These are phyloP conservation scores for Epichloe aotearoae DNA, from an alignment of 2,329 filamentous ascomycete species.

Conservation along the genomic window DNA sequence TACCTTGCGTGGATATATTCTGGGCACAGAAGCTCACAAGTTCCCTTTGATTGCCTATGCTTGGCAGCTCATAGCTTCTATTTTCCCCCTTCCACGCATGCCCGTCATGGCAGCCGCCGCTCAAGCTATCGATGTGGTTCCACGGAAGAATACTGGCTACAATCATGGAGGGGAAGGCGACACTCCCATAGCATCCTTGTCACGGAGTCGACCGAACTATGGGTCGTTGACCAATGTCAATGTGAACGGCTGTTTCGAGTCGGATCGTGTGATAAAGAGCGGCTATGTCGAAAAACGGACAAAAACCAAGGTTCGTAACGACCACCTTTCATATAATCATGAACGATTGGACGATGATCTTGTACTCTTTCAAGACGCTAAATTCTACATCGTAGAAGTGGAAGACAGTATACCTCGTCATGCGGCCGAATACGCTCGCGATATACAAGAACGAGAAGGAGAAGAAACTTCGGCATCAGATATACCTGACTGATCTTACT, in stretches of 20 bases:
- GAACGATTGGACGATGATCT: background rate
- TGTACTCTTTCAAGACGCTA: conserved; percentile 5
- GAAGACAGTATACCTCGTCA: conserved; percentile 80
- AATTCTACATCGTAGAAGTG: conserved; percentile 47
- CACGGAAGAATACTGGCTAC: background rate
- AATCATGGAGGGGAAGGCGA: conserved; percentile 6
- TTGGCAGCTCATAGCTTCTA: background rate
- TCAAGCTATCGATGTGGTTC: conserved; percentile 9
- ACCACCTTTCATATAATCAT: background rate
- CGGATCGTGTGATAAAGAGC: conserved; percentile 84
- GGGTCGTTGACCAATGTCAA: conserved; percentile 76
- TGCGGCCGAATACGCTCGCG: conserved; percentile 79
- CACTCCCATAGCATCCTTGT: conserved; percentile 9
- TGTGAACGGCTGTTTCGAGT: conserved; percentile 90
- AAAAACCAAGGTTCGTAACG: conserved; percentile 65
- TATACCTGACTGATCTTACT: conserved; percentile 79
- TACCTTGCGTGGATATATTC: background rate
- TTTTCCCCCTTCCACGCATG: background rate
- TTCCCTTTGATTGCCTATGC: background rate
- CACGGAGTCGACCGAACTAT: conserved; percentile 23
- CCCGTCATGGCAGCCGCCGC: conserved; percentile 8
- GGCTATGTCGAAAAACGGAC: conserved; percentile 80
- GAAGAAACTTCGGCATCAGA: conserved; percentile 75
- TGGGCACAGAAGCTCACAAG: background rate
- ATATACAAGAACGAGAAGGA: conserved; percentile 90